Evolutionary conservation across 176 grass and related monocot species (phyloP).

Genomic region (Phoenix roebelenii): DNA sequence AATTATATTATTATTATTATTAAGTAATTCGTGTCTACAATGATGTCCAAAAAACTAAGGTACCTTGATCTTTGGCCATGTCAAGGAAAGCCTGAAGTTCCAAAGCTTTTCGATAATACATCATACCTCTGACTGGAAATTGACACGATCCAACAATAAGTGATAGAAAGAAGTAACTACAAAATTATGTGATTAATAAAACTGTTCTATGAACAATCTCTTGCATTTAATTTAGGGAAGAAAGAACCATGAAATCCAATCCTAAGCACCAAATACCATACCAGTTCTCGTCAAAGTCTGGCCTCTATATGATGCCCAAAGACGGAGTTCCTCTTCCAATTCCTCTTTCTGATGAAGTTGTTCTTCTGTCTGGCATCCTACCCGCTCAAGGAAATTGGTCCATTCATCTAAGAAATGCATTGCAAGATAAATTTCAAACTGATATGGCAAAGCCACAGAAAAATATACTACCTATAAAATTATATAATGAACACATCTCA

Average conservation of each 20-base stretch:
- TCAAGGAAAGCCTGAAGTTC: slow-evolving; percentile 94
- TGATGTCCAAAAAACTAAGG: slow-evolving; percentile 1
- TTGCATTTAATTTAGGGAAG: too few species aligned
- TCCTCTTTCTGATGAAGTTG: slow-evolving; percentile 45
- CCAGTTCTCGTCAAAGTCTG: slow-evolving; percentile 97
- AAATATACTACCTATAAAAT: slow-evolving; percentile 5
- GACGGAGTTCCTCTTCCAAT: slow-evolving; percentile 65
- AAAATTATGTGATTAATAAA: not conserved
- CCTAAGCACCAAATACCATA: slow-evolving; percentile 8
- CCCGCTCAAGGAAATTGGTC: slow-evolving; percentile 79
- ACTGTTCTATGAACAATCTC: too few species aligned
- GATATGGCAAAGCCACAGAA: slow-evolving; percentile 8
- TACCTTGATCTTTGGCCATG: slow-evolving; percentile 88
- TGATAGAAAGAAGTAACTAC: not conserved
- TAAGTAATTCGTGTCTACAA: too few species aligned
- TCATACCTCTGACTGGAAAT: slow-evolving; percentile 85
- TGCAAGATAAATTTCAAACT: not conserved
- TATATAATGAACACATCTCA: not conserved
- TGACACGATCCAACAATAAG: not conserved
- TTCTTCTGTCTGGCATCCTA: slow-evolving; percentile 58
- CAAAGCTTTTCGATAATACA: slow-evolving; percentile 97
- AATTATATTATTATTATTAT: not conserved
- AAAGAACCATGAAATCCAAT: too few species aligned
- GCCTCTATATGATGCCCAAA: slow-evolving; percentile 94
- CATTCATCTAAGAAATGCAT: slow-evolving; percentile 66